Percentiles rank a stretch among this genome's conserved stretches.
Conservation (phyloP, 2,329 filamentous ascomycete species). For the Sarocladiaceae sp. region DNA sequence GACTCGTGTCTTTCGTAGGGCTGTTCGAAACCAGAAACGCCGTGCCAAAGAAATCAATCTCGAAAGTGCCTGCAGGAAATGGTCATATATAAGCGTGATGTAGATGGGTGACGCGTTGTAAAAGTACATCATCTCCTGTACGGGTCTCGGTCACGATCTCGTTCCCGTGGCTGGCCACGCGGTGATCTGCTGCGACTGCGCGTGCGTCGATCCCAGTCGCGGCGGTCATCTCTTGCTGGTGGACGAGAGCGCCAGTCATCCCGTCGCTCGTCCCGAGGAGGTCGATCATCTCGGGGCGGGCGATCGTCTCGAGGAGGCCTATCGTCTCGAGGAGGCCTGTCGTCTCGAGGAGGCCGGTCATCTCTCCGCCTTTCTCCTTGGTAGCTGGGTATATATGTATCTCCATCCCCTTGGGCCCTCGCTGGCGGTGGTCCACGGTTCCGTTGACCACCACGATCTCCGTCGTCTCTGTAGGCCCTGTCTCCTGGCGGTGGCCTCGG, state of each 20-base stretch:
- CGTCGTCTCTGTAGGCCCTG: constrained; percentile 25
- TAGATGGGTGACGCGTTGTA: not conserved
- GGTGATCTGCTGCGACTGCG: constrained; percentile 35
- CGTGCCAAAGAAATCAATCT: too few relatives aligned
- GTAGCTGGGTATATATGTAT: constrained; percentile 47
- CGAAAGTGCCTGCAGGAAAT: too few relatives aligned
- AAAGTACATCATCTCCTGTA: not conserved
- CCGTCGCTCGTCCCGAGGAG: constrained; percentile 16
- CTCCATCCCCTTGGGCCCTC: constrained; percentile 30
- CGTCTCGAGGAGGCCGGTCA: constrained; percentile 18
- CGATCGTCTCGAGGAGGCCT: constrained; percentile 15
- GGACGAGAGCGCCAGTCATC: too few relatives aligned
- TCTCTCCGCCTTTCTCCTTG: constrained; percentile 24
- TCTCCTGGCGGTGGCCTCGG: constrained; percentile 41
- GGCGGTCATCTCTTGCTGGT: constrained; percentile 16
- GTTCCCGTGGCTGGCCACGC: constrained; percentile 31
- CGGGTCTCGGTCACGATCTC: constrained; percentile 33
- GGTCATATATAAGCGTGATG: not conserved
- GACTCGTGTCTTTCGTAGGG: too few relatives aligned
- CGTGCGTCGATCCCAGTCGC: constrained; percentile 30
- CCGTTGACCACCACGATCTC: constrained; percentile 35
- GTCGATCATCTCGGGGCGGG: constrained; percentile 26
- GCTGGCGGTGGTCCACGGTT: constrained; percentile 23
- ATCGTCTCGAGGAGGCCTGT: constrained; percentile 21
- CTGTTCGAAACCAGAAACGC: too few relatives aligned